These are phyloP conservation scores for Amylostereum chailletii DNA, from an alignment of 1,284 basidiomycete species.

Conservation along the genomic window DNA sequence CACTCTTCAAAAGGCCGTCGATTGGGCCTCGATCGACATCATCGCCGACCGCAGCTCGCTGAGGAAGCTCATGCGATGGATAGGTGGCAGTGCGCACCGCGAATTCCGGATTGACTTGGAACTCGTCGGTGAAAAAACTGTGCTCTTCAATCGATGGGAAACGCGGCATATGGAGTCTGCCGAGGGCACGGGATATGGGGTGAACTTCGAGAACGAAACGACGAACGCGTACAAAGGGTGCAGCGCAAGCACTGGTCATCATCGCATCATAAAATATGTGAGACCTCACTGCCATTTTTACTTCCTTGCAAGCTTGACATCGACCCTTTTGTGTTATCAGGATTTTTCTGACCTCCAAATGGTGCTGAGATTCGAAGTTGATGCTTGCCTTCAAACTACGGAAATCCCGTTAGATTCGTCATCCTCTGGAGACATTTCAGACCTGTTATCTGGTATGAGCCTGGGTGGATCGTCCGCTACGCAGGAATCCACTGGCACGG, in stretches of 20 bases:
- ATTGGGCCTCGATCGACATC: constrained; percentile 43
- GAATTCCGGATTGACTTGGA: constrained; percentile 8
- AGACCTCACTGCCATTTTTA: neutral
- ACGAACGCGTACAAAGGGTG: constrained; percentile 18
- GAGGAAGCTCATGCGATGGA: constrained; percentile 48
- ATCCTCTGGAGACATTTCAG: no score
- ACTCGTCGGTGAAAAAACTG: constrained; percentile 39
- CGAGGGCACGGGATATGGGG: constrained; percentile 31
- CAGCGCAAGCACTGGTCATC: constrained; percentile 2
- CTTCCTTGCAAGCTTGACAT: no score
- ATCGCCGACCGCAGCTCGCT: constrained; percentile 51
- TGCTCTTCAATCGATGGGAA: constrained; percentile 47
- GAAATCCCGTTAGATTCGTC: no score
- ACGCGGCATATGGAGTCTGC: constrained; percentile 23
- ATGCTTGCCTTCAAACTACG: constrained; percentile 16
- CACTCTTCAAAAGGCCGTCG: constrained; percentile 24
- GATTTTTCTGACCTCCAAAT: constrained; percentile 21
- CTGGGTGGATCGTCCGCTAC: no score
- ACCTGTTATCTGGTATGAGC: no score
- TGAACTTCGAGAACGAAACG: constrained; percentile 37
- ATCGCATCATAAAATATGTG: constrained; percentile 9
- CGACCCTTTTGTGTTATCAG: constrained; percentile 6
- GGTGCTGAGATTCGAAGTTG: constrained; percentile 24
- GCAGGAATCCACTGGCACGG: no score
- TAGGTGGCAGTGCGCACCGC: constrained; percentile 17